These are phyloP conservation scores for Fraxinus nigra DNA, from an alignment of 305 asterid genomes.

Conservation along the genomic window DNA sequence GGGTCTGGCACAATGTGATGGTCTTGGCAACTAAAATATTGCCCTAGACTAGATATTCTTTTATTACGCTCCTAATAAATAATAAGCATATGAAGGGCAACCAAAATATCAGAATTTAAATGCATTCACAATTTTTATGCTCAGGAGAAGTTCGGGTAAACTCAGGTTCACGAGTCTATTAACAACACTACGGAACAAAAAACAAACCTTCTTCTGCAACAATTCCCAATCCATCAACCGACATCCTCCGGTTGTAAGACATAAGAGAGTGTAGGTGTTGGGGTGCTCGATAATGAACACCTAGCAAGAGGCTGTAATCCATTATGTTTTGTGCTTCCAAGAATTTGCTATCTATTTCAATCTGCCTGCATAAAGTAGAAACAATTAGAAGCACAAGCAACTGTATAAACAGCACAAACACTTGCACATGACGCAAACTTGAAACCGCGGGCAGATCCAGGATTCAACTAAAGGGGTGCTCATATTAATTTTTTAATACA, in stretches of 20 bases:
- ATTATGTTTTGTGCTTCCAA: conserved; percentile 86
- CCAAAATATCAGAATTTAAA: background rate
- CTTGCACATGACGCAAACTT: background rate
- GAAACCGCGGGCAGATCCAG: background rate
- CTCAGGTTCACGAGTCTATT: background rate
- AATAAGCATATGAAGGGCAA: background rate
- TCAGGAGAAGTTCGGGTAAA: background rate
- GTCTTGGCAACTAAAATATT: background rate
- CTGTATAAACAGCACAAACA: conserved; percentile 4
- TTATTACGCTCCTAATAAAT: background rate
- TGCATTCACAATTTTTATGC: background rate
- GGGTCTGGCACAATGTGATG: background rate
- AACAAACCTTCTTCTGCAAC: conserved; percentile 76
- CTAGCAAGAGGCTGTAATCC: conserved; percentile 97
- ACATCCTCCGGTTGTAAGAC: conserved; percentile 49
- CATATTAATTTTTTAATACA: background rate
- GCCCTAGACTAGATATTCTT: background rate
- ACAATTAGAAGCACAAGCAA: conserved; percentile 8
- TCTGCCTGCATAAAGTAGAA: conserved; percentile 63
- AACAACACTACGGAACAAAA: background rate
- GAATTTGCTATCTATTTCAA: conserved; percentile 86
- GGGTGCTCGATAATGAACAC: conserved; percentile 97
- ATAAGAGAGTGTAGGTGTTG: conserved; percentile 72
- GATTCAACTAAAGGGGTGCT: background rate
- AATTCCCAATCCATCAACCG: conserved; percentile 66